Conservation (phyloP, 169 alveolate species). For the Plasmodium gonderi region DNA sequence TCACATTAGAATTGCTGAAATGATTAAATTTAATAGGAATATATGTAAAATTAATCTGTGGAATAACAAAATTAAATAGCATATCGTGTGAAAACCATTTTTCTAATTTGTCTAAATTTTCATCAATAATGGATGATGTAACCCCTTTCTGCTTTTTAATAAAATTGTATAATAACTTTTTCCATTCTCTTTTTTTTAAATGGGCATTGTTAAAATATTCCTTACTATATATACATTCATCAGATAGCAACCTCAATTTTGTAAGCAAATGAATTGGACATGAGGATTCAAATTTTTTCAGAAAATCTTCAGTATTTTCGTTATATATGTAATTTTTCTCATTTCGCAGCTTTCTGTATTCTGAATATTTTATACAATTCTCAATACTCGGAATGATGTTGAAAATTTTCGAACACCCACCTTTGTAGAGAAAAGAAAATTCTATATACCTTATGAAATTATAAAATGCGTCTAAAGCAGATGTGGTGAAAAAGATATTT, state of each 20-base stretch:
- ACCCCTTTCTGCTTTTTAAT: constrained; percentile 41
- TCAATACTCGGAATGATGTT: constrained; percentile 52
- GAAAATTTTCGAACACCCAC: constrained; percentile 54
- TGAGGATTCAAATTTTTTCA: constrained; percentile 53
- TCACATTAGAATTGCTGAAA: constrained; percentile 33
- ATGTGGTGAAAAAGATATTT: constrained; percentile 16
- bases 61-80: constrained; percentile 63
- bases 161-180: constrained; percentile 39
- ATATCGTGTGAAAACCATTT: constrained; percentile 73
- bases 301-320: constrained; percentile 9
- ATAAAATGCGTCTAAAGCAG: constrained; percentile 36
- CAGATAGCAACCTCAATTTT: constrained; percentile 43
- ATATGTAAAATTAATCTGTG: constrained; percentile 43
- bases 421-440: constrained; percentile 45
- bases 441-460: constrained; percentile 57
- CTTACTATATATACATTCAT: constrained; percentile 45
- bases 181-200: constrained; percentile 57
- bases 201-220: constrained; percentile 45
- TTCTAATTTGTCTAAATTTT: constrained; percentile 43
- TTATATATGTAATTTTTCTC: constrained; percentile 34
- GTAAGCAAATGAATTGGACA: constrained; percentile 65
- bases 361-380: constrained; percentile 58
- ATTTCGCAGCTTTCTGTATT: constrained; percentile 27
- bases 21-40: constrained; percentile 50
- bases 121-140: constrained; percentile 8